A percentile compares a stretch with the other conserved stretches of the same genome.
These are phyloP conservation scores for Clavaria fumosa DNA, from an alignment of 768 basidiomycete species.

Conservation along the genomic window DNA sequence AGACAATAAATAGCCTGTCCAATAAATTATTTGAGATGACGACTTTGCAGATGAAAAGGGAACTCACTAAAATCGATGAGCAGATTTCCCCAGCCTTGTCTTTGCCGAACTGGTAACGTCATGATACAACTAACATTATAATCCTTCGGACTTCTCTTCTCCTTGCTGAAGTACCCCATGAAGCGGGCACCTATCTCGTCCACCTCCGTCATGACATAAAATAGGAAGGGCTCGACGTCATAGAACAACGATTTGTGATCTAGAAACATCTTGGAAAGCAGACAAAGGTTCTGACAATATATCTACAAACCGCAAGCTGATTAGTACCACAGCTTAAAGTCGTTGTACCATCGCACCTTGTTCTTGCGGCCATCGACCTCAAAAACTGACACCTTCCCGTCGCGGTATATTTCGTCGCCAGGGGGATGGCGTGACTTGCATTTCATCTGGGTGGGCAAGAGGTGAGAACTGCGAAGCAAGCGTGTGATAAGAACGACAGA, in stretches of 20 bases:
- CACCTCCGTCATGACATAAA: constrained; percentile 91
- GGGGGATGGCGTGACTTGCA: constrained; percentile 93
- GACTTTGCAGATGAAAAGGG: not conserved
- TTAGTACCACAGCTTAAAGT: constrained; percentile 1
- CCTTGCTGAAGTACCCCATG: constrained; percentile 97
- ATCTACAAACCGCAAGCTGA: constrained; percentile 36
- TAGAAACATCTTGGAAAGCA: constrained; percentile 97
- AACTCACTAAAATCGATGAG: constrained; percentile 95
- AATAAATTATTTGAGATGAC: constrained; percentile 6
- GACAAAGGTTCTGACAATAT: constrained; percentile 96
- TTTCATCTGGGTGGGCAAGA: constrained; percentile 47
- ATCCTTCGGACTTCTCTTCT: constrained; percentile 90
- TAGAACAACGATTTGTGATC: constrained; percentile 98
- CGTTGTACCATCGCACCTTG: constrained; percentile 38
- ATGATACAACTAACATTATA: constrained; percentile 99
- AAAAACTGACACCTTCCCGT: constrained; percentile 77
- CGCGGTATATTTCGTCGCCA: constrained; percentile 95
- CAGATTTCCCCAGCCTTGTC: constrained; percentile 93
- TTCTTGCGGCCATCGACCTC: constrained; percentile 98
- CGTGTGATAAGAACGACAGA: not conserved
- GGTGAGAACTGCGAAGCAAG: not conserved
- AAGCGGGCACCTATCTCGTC: constrained; percentile 87
- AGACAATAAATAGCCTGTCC: constrained; percentile 80
- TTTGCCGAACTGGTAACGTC: constrained; percentile 89
- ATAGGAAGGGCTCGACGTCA: constrained; percentile 97